phyloP scores from a whole-genome alignment of 352 stramenopile species.

The Globisporangium splendens region DNA sequence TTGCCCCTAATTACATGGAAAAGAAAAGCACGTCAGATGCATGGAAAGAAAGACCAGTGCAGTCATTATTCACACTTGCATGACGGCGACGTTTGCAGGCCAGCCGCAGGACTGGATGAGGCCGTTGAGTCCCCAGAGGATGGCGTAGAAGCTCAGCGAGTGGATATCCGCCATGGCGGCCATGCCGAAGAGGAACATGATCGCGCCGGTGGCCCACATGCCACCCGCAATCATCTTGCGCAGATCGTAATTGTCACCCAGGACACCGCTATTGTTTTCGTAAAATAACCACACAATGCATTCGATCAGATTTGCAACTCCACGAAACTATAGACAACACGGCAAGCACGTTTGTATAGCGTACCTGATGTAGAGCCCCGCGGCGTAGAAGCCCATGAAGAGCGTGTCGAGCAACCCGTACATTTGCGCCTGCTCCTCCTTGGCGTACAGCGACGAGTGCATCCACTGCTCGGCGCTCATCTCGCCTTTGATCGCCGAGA shows the following conservation, averaged over 20 bases:
- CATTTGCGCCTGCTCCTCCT: slow-evolving; percentile 71
- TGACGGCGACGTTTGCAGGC: slow-evolving; percentile 73
- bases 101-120: slow-evolving; percentile 81
- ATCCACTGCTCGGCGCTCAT: slow-evolving; percentile 81
- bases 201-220: slow-evolving; percentile 60
- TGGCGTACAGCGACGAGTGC: slow-evolving; percentile 49
- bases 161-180: slow-evolving; percentile 57
- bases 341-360: too few species aligned
- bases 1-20: slow-evolving; percentile 82
- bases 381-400: slow-evolving; percentile 77
- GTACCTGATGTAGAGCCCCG: slow-evolving; percentile 71
- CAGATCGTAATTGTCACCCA: slow-evolving; percentile 70
- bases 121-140: slow-evolving; percentile 71
- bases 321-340: too few species aligned
- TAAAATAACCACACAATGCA: too few species aligned
- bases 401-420: slow-evolving; percentile 78
- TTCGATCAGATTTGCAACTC: too few species aligned
- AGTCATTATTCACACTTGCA: slow-evolving; percentile 47
- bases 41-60: slow-evolving; percentile 55
- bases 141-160: slow-evolving; percentile 64
- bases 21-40: slow-evolving; percentile 6
- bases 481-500: slow-evolving; percentile 80
- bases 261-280: too few species aligned
- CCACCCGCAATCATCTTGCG: slow-evolving; percentile 62
- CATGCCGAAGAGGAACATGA: slow-evolving; percentile 63